Conservation (phyloP, 2,329 filamentous ascomycete genomes). For the Mycosphaerella sp. region DNA sequence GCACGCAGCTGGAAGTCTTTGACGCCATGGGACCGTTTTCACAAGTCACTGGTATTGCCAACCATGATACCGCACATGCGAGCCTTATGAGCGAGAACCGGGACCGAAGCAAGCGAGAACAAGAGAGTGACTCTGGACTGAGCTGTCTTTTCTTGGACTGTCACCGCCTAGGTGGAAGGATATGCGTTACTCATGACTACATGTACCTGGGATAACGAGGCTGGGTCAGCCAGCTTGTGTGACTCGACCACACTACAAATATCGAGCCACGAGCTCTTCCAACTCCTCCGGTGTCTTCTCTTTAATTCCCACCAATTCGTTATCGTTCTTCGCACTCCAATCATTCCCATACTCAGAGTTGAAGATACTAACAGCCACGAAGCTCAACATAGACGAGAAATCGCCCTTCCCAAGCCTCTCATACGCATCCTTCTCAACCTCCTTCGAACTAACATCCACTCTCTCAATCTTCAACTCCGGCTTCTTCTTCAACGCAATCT, state of each 20-base stretch:
- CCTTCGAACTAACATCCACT: constrained; percentile 23
- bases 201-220: too few species aligned
- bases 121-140: too few species aligned
- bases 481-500: constrained; percentile 33
- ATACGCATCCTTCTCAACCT: constrained; percentile 30
- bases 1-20: too few species aligned
- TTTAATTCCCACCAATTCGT: constrained; percentile 35
- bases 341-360: constrained; percentile 31
- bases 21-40: too few species aligned
- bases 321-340: constrained; percentile 33
- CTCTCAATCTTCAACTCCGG: constrained; percentile 29
- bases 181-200: too few species aligned
- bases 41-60: too few species aligned
- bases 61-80: too few species aligned
- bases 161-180: too few species aligned
- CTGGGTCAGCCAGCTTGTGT: too few species aligned
- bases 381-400: constrained; percentile 25
- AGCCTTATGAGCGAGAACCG: too few species aligned
- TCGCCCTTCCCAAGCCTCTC: constrained; percentile 26
- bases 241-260: constrained; percentile 9
- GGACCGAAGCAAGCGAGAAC: too few species aligned
- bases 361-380: constrained; percentile 30
- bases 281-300: constrained; percentile 28
- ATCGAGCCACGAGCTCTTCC: constrained; percentile 26
- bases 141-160: too few species aligned